Evolutionary conservation across 2,329 filamentous ascomycete species (phyloP), one percentile per base, ranked within the genome.

Genomic region (Pseudopithomyces chartarum): DNA sequence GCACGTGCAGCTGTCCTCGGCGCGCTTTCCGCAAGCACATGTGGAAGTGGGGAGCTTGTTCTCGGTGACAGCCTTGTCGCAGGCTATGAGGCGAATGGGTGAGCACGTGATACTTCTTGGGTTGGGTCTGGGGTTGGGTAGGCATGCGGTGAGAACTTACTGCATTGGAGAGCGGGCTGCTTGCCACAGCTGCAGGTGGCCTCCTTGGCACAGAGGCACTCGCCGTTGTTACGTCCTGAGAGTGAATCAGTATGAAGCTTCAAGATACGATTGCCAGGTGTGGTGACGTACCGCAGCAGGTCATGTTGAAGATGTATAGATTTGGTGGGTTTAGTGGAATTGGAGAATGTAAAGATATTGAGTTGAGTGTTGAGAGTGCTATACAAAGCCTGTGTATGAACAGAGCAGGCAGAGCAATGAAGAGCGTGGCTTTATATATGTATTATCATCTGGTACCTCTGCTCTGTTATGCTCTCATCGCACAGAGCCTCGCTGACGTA

Each of bases 111-210:
- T 12, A 54, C 57, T 54, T 54, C 52, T 49, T 56, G 52, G 26
- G 48, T 40, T 34, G n/a, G n/a, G n/a, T n/a, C n/a, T n/a, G n/a
- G n/a, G n/a, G 43, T 54, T 38, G 55, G 50, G 17, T 23, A 34
- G 22, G 55, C 56, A 47, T 29, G 8, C 32, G 55, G 54, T 59
- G 47, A 40, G 34, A 29, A 69, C 71, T 59, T 75, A 75, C 73
- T 90, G 85, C 94, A 98, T 75, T 93, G 84, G 47, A 97, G 86
- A 48, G 94, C 94, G 3, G 87, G 86, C 74, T 95, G 85, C 82
- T 97, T 87, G 73, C 94, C 94, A 76, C 94, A 98, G 15, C 91
- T 96, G 86, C 92, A 97, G 59, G 78, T 86, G 60, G 85, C 84
- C 66, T 86, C 83, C 52, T 81, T 77, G 38, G 83, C 82, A 67